Percentiles rank a stretch among this genome's conserved stretches.
Conservation (phyloP, 2,329 filamentous ascomycete species). For the Penicillium sp. region DNA sequence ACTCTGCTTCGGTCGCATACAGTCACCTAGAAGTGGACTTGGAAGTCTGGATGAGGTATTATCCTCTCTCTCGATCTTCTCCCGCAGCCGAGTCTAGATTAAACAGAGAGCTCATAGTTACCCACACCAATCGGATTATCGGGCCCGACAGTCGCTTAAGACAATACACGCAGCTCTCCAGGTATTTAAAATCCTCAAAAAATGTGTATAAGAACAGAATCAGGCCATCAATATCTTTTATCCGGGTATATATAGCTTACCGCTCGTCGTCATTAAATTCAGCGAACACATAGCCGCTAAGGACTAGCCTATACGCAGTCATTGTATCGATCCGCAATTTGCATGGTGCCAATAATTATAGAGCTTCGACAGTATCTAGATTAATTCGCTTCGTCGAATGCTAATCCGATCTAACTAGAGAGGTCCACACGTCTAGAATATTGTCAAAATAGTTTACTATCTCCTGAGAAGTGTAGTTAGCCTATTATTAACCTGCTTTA, state of each 20-base stretch:
- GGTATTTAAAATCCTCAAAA: constrained; percentile 20
- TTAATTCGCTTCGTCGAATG: constrained; percentile 8
- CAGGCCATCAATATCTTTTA: constrained; percentile 8
- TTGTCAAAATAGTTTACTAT: constrained; percentile 5
- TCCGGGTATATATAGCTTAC: constrained; percentile 8
- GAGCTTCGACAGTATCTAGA: constrained; percentile 3
- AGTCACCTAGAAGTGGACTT: neutral
- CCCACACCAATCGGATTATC: neutral
- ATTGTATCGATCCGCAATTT: constrained; percentile 9
- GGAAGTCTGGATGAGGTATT: neutral
- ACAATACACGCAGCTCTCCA: constrained; percentile 17
- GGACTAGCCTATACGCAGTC: constrained; percentile 5
- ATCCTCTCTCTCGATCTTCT: neutral
- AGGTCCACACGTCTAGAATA: constrained; percentile 8
- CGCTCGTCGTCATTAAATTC: constrained; percentile 9
- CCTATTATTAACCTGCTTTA: neutral
- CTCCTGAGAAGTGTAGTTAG: constrained; percentile 4
- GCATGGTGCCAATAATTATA: constrained; percentile 10
- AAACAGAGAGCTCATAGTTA: neutral
- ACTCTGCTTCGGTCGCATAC: neutral
- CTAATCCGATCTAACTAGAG: constrained; percentile 6
- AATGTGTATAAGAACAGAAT: constrained; percentile 20
- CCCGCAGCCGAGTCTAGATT: neutral
- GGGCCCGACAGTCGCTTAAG: constrained; percentile 11
- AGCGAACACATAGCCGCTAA: constrained; percentile 12